Evolutionary conservation across 2,329 filamentous ascomycete genomes (phyloP).

Genomic region (Colletotrichum paranaense): DNA sequence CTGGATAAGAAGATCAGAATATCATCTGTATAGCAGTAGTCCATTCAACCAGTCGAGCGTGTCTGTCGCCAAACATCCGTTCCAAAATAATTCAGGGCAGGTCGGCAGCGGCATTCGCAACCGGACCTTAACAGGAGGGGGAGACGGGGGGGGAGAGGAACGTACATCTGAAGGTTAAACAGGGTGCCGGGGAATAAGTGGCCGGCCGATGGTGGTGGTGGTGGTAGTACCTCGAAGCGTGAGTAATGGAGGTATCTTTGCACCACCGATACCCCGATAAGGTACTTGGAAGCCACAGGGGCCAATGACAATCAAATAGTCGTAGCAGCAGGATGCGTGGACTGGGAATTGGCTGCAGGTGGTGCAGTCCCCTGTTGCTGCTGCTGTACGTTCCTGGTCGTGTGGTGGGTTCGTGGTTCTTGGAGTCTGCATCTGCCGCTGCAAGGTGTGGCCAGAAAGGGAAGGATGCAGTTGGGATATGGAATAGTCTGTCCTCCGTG

Average conservation of each 20-base stretch:
- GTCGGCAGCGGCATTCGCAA: background rate
- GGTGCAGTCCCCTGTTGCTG: background rate
- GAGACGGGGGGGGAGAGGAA: background rate
- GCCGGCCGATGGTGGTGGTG: background rate
- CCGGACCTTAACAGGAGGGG: background rate
- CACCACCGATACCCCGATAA: background rate
- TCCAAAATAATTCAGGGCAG: background rate
- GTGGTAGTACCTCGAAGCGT: background rate
- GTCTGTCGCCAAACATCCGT: background rate
- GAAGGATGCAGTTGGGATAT: slow-evolving; percentile 6
- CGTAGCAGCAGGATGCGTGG: background rate
- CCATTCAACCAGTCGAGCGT: background rate
- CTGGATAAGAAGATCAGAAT: background rate
- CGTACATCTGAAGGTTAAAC: slow-evolving; percentile 23
- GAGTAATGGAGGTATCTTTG: background rate
- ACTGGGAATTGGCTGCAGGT: slow-evolving; percentile 6
- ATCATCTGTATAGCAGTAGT: background rate
- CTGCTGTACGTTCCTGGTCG: background rate
- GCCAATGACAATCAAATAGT: background rate
- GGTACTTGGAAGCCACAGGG: background rate
- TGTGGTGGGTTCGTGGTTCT: background rate
- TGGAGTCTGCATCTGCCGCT: slow-evolving; percentile 28
- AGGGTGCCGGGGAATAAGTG: slow-evolving; percentile 10
- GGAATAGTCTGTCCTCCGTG: background rate
- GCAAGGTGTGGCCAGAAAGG: slow-evolving; percentile 21